A percentile compares a stretch with the other conserved stretches of the same genome.
Evolutionary conservation across 257 asterid species (phyloP).

Genomic region (Primulina eburnea): DNA sequence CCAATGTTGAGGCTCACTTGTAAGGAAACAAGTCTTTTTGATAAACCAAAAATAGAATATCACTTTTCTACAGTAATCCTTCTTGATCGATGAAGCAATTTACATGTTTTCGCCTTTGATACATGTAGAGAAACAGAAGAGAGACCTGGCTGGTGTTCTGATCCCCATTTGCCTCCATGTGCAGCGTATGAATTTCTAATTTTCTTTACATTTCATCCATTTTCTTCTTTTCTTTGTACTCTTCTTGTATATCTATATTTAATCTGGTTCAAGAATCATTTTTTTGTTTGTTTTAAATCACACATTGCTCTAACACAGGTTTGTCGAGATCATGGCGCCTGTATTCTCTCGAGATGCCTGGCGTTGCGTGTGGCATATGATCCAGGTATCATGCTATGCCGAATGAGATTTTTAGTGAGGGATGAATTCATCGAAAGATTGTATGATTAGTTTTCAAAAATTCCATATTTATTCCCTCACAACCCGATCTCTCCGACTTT

Average conservation of each 20-base stretch:
- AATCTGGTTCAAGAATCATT: neutral
- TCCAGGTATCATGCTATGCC: slow-evolving; percentile 53
- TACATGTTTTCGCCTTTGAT: neutral
- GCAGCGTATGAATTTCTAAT: slow-evolving; percentile 52
- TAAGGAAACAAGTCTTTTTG: slow-evolving; percentile 27
- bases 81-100: neutral
- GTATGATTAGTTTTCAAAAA: neutral
- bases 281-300: neutral
- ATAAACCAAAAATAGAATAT: neutral
- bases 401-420: neutral
- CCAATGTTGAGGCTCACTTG: slow-evolving; percentile 63
- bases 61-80: neutral
- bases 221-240: no score
- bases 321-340: slow-evolving; percentile 93
- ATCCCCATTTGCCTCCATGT: slow-evolving; percentile 80
- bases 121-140: slow-evolving; percentile 52
- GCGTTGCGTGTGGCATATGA: slow-evolving; percentile 95
- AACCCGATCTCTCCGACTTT: no score
- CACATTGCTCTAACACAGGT: slow-evolving; percentile 36
- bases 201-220: neutral
- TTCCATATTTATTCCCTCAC: neutral
- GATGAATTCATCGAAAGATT: neutral
- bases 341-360: slow-evolving; percentile 91
- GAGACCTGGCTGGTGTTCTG: slow-evolving; percentile 53
- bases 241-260: no score